Base-by-base conservation (phyloP, 1,284 basidiomycete species). In the Fomitiporia mediterranea region DNA sequence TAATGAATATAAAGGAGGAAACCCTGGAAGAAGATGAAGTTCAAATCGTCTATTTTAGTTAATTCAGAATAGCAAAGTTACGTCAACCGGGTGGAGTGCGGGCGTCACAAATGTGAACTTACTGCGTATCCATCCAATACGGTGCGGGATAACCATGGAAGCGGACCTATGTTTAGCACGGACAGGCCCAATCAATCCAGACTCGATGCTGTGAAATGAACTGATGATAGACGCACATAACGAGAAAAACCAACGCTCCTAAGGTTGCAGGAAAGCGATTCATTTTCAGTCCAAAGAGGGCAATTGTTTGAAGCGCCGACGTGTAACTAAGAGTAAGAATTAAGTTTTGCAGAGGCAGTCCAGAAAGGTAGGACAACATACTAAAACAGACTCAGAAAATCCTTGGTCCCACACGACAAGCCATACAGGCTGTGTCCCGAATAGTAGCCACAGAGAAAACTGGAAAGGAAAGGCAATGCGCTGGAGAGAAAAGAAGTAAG, bases 241-340 rank as follows among this genome's bases (percentile, higher is more conserved):
- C 64, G 60, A 85, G 79, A 68, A 86, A 82, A 48, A 75, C 64
- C 6, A 79, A 48, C 0, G 83, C 80, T 6, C 83, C 85, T 30
- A 83, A 53, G 43, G 83, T 71, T 1, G 86, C 84, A n/a, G 82
- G 78, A 38, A 88, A 69, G 19, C 91, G 77, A 57, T 84, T 81
- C 63, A 86, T 71, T 62, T 84, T 81, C 53, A 94, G 68, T 2
- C 88, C 89, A 64, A 94, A 89, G 7, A 94, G 69, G 1, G 82
- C 89, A 39, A 94, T 82, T 0, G 83, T 84, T 64, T 89, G 89
- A 21, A 89, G 69, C 9, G 83, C 89, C 61, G 83, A 74, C 9
- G 73, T 72, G 62, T 75, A 78, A 61, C 76, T 75, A 47, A 51
- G 15, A 50, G 43, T 19, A 13, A 28, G 21, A 8, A 5, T 21